These are phyloP conservation scores for Termitomyces sp. DNA, from an alignment of 1,284 basidiomycete species.

Conservation along the genomic window DNA sequence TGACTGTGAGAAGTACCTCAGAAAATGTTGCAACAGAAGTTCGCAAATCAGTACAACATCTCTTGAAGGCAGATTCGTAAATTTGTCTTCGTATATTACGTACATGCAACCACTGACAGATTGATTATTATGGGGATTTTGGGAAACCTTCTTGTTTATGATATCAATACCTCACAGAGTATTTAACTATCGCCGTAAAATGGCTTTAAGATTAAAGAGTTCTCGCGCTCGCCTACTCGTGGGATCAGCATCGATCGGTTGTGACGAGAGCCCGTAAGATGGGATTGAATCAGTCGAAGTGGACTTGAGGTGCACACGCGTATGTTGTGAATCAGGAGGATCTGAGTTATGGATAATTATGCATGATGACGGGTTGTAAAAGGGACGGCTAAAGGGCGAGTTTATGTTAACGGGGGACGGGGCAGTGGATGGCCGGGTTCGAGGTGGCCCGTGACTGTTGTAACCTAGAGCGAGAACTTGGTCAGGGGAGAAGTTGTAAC, in stretches of 20 bases:
- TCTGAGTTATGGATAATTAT: slow-evolving; percentile 7
- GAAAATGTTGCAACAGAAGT: slow-evolving; percentile 86
- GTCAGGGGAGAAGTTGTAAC: slow-evolving; percentile 12
- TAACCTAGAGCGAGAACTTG: slow-evolving; percentile 14
- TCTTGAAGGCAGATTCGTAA: slow-evolving; percentile 32
- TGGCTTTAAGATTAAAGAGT: slow-evolving; percentile 26
- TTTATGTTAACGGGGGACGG: slow-evolving; percentile 30
- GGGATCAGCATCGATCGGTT: slow-evolving; percentile 26
- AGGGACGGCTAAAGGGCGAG: slow-evolving; percentile 7
- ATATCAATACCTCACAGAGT: background rate
- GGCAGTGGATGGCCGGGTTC: slow-evolving; percentile 38
- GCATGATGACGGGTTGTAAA: slow-evolving; percentile 4
- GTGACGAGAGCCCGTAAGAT: slow-evolving; percentile 17
- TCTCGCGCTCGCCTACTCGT: slow-evolving; percentile 32
- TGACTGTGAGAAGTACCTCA: slow-evolving; percentile 94
- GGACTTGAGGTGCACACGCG: slow-evolving; percentile 32
- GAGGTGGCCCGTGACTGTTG: slow-evolving; percentile 20
- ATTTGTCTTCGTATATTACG: background rate
- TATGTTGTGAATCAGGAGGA: slow-evolving; percentile 8
- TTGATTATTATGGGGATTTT: slow-evolving; percentile 1
- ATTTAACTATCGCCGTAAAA: slow-evolving; percentile 16
- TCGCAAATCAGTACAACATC: slow-evolving; percentile 61
- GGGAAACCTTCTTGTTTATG: background rate
- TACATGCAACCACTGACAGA: slow-evolving; percentile 9
- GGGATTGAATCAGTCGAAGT: slow-evolving; percentile 44